Evolutionary conservation across 1,284 basidiomycete species (phyloP).

Genomic region (Inonotus obliquus): DNA sequence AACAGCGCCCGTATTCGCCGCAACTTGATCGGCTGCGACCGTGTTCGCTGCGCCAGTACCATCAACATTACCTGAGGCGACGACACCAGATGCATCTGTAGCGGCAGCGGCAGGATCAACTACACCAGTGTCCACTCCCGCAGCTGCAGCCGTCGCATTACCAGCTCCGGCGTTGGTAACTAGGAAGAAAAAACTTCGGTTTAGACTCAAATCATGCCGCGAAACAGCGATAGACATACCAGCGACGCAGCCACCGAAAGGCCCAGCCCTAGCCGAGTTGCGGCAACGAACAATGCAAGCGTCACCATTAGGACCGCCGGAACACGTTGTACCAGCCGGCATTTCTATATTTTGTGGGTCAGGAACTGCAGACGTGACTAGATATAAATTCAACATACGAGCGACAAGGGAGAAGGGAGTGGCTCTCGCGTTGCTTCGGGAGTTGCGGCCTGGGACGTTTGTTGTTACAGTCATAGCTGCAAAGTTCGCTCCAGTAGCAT

Average conservation of each 20-base stretch:
- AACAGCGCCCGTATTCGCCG: background rate
- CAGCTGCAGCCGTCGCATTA: background rate
- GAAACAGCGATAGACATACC: background rate
- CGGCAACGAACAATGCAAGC: constrained; percentile 25
- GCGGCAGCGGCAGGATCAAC: background rate
- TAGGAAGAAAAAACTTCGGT: background rate
- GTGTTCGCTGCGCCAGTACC: background rate
- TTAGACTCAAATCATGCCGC: background rate
- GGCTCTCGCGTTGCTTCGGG: constrained; percentile 23
- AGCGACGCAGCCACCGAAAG: constrained; percentile 25
- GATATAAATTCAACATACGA: constrained; percentile 11
- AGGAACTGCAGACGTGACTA: background rate
- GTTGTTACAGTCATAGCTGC: constrained; percentile 22
- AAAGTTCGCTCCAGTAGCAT: constrained; percentile 23
- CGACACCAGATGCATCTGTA: background rate
- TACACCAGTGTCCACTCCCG: background rate
- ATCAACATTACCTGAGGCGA: background rate
- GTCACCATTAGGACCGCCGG: constrained; percentile 22
- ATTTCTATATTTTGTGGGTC: constrained; percentile 8
- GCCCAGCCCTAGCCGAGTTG: constrained; percentile 22
- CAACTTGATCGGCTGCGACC: background rate
- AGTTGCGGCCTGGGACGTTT: constrained; percentile 23
- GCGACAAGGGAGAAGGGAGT: constrained; percentile 24
- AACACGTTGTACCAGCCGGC: constrained; percentile 21
- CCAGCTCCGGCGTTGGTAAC: constrained; percentile 1